Evolutionary conservation across 441 rosid genomes (phyloP), one percentile per base, ranked within the genome.

Genomic region (Metrosideros polymorpha): DNA sequence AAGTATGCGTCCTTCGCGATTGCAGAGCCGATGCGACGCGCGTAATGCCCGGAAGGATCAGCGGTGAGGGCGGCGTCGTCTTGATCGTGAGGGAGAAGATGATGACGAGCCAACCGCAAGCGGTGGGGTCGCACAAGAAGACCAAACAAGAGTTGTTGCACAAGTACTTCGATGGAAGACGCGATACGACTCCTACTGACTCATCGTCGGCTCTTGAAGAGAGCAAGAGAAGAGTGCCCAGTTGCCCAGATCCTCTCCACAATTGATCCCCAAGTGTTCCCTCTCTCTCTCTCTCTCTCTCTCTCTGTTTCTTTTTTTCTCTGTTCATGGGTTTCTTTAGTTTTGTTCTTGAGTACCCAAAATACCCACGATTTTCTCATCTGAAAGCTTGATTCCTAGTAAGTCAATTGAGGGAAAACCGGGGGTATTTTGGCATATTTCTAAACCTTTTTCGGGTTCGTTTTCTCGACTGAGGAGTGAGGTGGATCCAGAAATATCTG

Each of bases 191-290:
- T 51, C 59, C 84, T 12, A 35, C 47, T 25, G 5, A 35, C 47
- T 22, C 79, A 39, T 22, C 79, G 27, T 71, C 79, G 45, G 79
- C 47, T 24, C 75, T 54, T n/a, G 77, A 82, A n/a, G 84, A 82
- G 56, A 57, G 84, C 84, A 82, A 82, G 35, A 57, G 87, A 53
- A 82, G 47, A 5, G 87, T 86, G 47, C 87, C 87, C 84, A 86
- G 84, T n/a, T 86, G 87, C 77, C 87, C 87, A 45, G 87, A 85
- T 55, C 87, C 87, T 82, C 87, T 86, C 77, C 87, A 86, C 87
- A 86, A 86, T 57, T 86, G 79, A 71, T 35, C 79, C 45, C 15
- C 47, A 71, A 35, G 79, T 35, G 79, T 71, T 35, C 45, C 45
- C 4, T 39, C 45, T 66, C 27, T 63, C 39, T n/a, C 56, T 53